Conservation (phyloP, 176 grass and related monocot species). For the Triticum urartu region DNA sequence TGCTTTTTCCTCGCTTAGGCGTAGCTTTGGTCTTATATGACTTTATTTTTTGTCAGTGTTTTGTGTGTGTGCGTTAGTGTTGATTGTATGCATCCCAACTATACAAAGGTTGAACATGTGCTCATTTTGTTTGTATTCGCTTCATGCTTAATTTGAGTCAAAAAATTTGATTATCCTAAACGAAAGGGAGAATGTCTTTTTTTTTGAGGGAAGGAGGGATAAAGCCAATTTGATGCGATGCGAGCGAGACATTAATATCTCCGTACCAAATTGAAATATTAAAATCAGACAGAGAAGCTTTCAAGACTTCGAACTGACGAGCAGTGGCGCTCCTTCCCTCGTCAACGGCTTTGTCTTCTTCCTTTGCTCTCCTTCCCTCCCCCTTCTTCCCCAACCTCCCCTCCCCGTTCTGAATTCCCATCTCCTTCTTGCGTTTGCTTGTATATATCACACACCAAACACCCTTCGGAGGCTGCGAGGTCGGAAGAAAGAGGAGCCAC, state of each 20-base stretch:
- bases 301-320: slow-evolving; percentile 38
- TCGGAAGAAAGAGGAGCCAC: background rate
- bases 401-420: slow-evolving; percentile 20
- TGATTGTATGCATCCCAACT: too few relatives aligned
- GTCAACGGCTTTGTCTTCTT: slow-evolving; percentile 62
- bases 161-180: background rate
- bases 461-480: background rate
- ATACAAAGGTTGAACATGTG: too few relatives aligned
- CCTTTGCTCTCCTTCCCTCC: background rate
- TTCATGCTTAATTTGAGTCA: too few relatives aligned
- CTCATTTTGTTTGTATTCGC: too few relatives aligned
- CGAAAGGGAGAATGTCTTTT: background rate
- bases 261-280: slow-evolving; percentile 1
- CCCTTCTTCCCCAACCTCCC: background rate
- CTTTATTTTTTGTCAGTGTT: too few relatives aligned
- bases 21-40: too few relatives aligned
- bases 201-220: background rate
- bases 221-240: background rate
- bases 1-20: too few relatives aligned
- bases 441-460: background rate
- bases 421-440: background rate
- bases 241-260: slow-evolving; percentile 1
- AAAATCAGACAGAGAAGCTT: background rate
- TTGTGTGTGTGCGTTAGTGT: too few relatives aligned
- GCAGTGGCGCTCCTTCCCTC: slow-evolving; percentile 32